A percentile compares a stretch with the other conserved stretches of the same genome.
Conservation (phyloP, 768 basidiomycete genomes). For the Xerocomus brunneocitrinus region DNA sequence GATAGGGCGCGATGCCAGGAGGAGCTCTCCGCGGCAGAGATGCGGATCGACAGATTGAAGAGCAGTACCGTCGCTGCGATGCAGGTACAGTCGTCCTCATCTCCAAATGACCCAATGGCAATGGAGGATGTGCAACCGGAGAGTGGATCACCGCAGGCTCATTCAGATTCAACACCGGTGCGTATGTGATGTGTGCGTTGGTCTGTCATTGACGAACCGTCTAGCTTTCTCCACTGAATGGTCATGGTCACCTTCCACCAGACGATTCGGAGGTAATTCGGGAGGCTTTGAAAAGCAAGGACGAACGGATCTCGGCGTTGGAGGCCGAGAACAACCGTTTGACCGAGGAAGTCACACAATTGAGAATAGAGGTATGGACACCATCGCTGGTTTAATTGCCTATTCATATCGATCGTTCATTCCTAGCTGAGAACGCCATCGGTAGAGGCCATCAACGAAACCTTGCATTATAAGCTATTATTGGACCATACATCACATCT, state of each 20-base stretch:
- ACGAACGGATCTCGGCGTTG: slow-evolving; percentile 45
- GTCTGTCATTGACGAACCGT: slow-evolving; percentile 32
- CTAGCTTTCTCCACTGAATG: slow-evolving; percentile 43
- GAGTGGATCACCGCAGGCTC: slow-evolving; percentile 45
- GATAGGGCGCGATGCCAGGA: slow-evolving; percentile 47
- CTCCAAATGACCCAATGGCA: slow-evolving; percentile 29
- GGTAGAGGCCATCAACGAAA: slow-evolving; percentile 43
- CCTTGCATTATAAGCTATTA: slow-evolving; percentile 52
- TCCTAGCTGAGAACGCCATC: slow-evolving; percentile 40
- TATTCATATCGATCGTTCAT: slow-evolving; percentile 1
- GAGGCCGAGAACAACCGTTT: slow-evolving; percentile 43
- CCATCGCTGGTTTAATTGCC: background rate
- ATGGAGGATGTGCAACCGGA: slow-evolving; percentile 25
- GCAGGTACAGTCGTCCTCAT: slow-evolving; percentile 36
- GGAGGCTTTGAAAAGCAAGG: slow-evolving; percentile 22
- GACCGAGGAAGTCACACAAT: slow-evolving; percentile 39
- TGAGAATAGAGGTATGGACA: slow-evolving; percentile 44
- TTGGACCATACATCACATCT: slow-evolving; percentile 49
- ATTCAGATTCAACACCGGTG: slow-evolving; percentile 66
- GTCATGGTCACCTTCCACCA: slow-evolving; percentile 36
- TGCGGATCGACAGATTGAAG: slow-evolving; percentile 54
- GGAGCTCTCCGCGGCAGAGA: slow-evolving; percentile 54
- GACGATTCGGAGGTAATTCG: slow-evolving; percentile 40
- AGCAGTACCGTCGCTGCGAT: slow-evolving; percentile 51
- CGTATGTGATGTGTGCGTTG: slow-evolving; percentile 44